phyloP scores from a whole-genome alignment of 2,329 filamentous ascomycete species.

The Aspergillus fumigatus region DNA sequence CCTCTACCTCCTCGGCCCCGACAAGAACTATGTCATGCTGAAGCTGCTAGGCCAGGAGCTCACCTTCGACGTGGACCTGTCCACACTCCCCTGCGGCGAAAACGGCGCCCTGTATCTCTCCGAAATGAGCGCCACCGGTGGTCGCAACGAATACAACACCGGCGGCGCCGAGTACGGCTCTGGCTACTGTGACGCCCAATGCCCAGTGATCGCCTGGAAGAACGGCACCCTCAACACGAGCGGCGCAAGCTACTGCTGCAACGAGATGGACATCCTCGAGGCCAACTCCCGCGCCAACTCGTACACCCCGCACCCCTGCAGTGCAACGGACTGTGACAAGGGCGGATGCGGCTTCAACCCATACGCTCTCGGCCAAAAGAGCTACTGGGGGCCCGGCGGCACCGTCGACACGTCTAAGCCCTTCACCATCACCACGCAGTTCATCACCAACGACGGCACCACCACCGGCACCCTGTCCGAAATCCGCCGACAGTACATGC shows the following conservation, averaged over 20 bases:
- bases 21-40: neutral
- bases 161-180: neutral
- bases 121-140: neutral
- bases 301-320: neutral
- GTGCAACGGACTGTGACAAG: neutral
- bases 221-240: neutral
- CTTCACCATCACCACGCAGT: neutral
- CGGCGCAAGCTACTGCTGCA: neutral
- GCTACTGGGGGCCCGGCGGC: neutral
- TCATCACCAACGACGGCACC: neutral
- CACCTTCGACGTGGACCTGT: neutral
- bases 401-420: neutral
- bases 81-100: neutral
- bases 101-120: neutral
- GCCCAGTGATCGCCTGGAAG: neutral
- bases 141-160: neutral
- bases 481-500: neutral
- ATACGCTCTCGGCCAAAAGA: neutral
- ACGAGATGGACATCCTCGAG: neutral
- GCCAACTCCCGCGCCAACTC: neutral
- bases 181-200: neutral
- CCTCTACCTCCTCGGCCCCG: neutral
- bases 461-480: neutral
- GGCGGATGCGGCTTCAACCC: neutral
- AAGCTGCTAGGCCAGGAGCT: neutral